Conservation (phyloP, 2,329 filamentous ascomycete species). For the Raffaelea arxii region DNA sequence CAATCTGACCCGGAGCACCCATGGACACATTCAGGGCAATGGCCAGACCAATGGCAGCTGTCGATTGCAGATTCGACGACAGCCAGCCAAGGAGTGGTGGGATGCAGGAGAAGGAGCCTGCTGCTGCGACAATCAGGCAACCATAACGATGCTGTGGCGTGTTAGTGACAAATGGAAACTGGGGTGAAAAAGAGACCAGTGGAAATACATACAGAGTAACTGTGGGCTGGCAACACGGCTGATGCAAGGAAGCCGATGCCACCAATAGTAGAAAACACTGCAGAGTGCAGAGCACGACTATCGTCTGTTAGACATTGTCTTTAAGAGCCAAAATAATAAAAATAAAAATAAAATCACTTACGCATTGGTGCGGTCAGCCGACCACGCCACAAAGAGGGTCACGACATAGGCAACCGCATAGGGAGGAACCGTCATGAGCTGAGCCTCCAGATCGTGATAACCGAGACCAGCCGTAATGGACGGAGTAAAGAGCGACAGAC, state of each 20-base stretch:
- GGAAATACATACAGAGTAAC: constrained; percentile 27
- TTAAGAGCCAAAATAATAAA: neutral
- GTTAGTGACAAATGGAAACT: neutral
- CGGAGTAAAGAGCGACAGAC: constrained; percentile 52
- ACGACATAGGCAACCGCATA: constrained; percentile 49
- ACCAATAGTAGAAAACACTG: constrained; percentile 37
- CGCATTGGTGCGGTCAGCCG: constrained; percentile 18
- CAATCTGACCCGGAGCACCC: constrained; percentile 47
- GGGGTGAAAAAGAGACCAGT: neutral
- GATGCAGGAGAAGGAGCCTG: constrained; percentile 44
- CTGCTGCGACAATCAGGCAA: constrained; percentile 44
- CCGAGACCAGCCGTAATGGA: constrained; percentile 47
- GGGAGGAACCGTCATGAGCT: constrained; percentile 58
- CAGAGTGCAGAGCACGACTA: constrained; percentile 39
- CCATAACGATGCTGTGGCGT: constrained; percentile 35
- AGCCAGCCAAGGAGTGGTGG: constrained; percentile 46
- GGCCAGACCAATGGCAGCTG: constrained; percentile 41
- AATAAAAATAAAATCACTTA: neutral
- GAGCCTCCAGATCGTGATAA: constrained; percentile 43
- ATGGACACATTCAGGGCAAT: constrained; percentile 48
- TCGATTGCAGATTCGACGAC: constrained; percentile 38
- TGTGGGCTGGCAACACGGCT: constrained; percentile 38
- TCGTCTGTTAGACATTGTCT: neutral
- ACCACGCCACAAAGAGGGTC: constrained; percentile 1
- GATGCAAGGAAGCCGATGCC: constrained; percentile 44